Percentiles rank a stretch among this genome's conserved stretches.
Evolutionary conservation across 164 flowering plant genomes (phyloP).

Genomic region (Dillenia turbinata): DNA sequence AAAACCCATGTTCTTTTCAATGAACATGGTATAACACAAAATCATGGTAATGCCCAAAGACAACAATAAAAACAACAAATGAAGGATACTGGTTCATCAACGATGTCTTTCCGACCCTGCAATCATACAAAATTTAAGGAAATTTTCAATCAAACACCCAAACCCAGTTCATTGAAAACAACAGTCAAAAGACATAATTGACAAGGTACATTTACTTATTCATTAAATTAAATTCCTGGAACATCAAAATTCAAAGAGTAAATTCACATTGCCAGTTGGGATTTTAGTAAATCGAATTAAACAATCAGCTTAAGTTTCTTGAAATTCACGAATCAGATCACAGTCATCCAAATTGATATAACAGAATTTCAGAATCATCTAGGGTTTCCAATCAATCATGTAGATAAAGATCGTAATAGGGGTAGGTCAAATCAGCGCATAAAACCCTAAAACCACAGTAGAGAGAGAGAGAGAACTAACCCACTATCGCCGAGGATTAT

Average conservation of each 20-base stretch:
- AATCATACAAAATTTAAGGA: slow-evolving; percentile 1
- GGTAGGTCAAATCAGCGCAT: background rate
- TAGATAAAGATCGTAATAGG: slow-evolving; percentile 2
- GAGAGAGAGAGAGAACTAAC: slow-evolving; percentile 23
- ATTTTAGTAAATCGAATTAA: too few relatives aligned
- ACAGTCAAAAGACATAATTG: too few relatives aligned
- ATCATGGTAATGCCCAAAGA: too few relatives aligned
- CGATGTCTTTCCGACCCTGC: slow-evolving; percentile 86
- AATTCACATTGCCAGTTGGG: too few relatives aligned
- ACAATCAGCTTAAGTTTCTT: too few relatives aligned
- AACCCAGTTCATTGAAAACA: too few relatives aligned
- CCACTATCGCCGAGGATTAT: slow-evolving; percentile 96
- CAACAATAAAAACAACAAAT: background rate
- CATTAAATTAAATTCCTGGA: too few relatives aligned
- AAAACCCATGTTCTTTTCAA: background rate
- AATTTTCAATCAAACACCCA: background rate
- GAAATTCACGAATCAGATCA: too few relatives aligned
- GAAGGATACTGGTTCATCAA: slow-evolving; percentile 86
- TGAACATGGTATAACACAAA: too few relatives aligned
- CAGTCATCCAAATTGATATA: too few relatives aligned
- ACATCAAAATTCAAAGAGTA: too few relatives aligned
- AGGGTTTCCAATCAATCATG: slow-evolving; percentile 6
- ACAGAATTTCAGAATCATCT: background rate
- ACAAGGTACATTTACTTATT: too few relatives aligned
- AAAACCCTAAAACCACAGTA: slow-evolving; percentile 10